These are phyloP conservation scores for Pseudozyma flocculosa DNA, from an alignment of 1,284 basidiomycete genomes.

Conservation along the genomic window DNA sequence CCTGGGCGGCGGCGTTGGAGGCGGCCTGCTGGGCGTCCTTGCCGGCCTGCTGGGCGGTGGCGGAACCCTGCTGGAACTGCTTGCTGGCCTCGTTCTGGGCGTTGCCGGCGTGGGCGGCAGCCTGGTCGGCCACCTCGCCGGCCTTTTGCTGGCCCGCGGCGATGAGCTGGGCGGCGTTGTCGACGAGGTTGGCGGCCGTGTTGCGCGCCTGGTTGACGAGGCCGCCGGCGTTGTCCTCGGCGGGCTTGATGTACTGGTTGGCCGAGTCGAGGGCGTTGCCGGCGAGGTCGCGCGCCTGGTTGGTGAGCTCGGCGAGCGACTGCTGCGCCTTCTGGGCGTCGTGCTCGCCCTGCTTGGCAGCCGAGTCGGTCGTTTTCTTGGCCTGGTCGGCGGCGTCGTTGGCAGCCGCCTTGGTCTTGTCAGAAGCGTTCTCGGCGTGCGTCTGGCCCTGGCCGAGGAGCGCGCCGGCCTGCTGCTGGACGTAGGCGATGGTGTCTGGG, in stretches of 20 bases:
- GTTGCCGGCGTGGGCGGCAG: slow-evolving; percentile 20
- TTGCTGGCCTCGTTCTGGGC: slow-evolving; percentile 9
- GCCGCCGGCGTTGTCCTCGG: slow-evolving; percentile 21
- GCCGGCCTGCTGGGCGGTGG: slow-evolving; percentile 22
- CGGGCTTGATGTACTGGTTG: slow-evolving; percentile 46
- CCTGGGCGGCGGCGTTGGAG: slow-evolving; percentile 33
- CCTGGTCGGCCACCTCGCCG: slow-evolving; percentile 29
- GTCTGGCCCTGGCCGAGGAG: slow-evolving; percentile 34
- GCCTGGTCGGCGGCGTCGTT: slow-evolving; percentile 34
- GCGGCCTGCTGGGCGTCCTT: slow-evolving; percentile 24
- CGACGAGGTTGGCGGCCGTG: slow-evolving; percentile 29
- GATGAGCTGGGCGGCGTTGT: slow-evolving; percentile 25
- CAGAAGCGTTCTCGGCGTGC: slow-evolving; percentile 21
- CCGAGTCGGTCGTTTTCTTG: slow-evolving; percentile 19
- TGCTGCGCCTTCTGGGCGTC: slow-evolving; percentile 37
- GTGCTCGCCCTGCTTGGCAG: slow-evolving; percentile 34
- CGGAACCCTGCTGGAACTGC: slow-evolving; percentile 11
- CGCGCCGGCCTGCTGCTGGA: slow-evolving; percentile 35
- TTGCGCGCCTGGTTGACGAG: slow-evolving; percentile 32
- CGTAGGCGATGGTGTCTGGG: slow-evolving; percentile 33
- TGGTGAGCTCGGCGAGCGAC: slow-evolving; percentile 29
- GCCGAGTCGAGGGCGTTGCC: slow-evolving; percentile 38
- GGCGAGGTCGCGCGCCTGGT: slow-evolving; percentile 41
- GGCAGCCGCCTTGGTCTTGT: slow-evolving; percentile 33
- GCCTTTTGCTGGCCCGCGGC: slow-evolving; percentile 32